These are phyloP conservation scores for Exobasidium rhododendri DNA, from an alignment of 1,284 basidiomycete species.

Conservation along the genomic window DNA sequence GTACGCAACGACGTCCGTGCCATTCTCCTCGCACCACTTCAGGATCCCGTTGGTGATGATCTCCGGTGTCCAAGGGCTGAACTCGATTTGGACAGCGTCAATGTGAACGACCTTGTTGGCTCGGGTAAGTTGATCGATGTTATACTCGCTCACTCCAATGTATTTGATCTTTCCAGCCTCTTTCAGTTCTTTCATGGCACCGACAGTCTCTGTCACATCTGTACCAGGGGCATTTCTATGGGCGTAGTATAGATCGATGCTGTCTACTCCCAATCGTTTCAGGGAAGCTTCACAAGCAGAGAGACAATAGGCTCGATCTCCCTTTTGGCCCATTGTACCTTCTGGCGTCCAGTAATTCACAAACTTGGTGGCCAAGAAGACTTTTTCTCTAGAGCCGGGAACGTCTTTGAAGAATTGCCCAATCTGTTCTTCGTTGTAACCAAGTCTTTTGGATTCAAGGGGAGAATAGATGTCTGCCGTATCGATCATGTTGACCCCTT, in stretches of 20 bases:
- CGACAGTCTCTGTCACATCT: slow-evolving; percentile 60
- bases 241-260: slow-evolving; percentile 57
- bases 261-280: slow-evolving; percentile 51
- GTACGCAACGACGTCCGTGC: slow-evolving; percentile 34
- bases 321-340: slow-evolving; percentile 21
- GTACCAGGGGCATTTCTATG: slow-evolving; percentile 40
- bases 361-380: slow-evolving; percentile 57
- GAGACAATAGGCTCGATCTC: slow-evolving; percentile 46
- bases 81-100: slow-evolving; percentile 58
- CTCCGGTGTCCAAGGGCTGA: slow-evolving; percentile 57
- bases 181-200: slow-evolving; percentile 67
- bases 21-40: slow-evolving; percentile 33
- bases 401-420: slow-evolving; percentile 52
- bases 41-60: slow-evolving; percentile 38
- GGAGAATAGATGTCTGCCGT: slow-evolving; percentile 40
- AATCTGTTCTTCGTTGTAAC: slow-evolving; percentile 56
- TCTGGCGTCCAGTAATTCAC: slow-evolving; percentile 36
- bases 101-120: slow-evolving; percentile 51
- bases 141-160: slow-evolving; percentile 64
- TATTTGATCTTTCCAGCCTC: slow-evolving; percentile 69
- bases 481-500: slow-evolving; percentile 29
- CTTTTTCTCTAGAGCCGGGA: slow-evolving; percentile 44
- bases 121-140: slow-evolving; percentile 27
- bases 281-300: slow-evolving; percentile 52
- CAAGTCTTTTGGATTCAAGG: slow-evolving; percentile 21